Base-by-base conservation (phyloP, 1,139 yeast genomes). In the Diutina mesorugosa region DNA sequence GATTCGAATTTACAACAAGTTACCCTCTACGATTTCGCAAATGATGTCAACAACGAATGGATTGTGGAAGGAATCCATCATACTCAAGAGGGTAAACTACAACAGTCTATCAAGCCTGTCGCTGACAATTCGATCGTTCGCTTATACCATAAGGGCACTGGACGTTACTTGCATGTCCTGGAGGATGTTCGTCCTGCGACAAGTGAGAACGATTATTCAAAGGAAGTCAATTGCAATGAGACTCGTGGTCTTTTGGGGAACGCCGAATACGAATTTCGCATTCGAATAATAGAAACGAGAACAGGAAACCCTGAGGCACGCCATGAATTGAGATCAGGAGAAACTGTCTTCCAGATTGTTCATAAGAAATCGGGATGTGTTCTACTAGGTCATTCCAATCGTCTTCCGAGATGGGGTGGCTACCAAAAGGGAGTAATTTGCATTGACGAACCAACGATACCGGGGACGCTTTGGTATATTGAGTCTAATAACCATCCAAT, bases 361-460 rank as follows among this genome's bases (percentile, higher is more conserved):
- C 90, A 85, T 65, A 70, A 72, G n/a, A 81, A 84, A 29, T 79
- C 82, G 14, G 71, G 72, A 30, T 89, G 96, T 67, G 73, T 74
- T 21, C 65, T 89, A 55, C 67, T 87, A 60, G 79, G 87, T 7
- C 95, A 88, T 64, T 78, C 77, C 45, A 75, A 75, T 7, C 77
- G 72, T 61, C 71, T 89, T 50, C 95, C 95, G 4, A 74, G 73
- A 1, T 85, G 90, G 90, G 95, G 84, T 0, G 74, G 74, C 60
- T 73, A 74, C 45, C 95, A 87, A 63, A 84, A 83, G 66, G 96
- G 90, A 69, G 89, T 88, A 2, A 69, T 86, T 28, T 90, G 96
- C 68, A 78, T 87, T 45, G 79, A 80, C 51, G 79, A 78, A 45
- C 90, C 95, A 12, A 79, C 79, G 3, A 68, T 73, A 45, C 77